Conservation (phyloP, 768 basidiomycete species). For the Hypsizygus marmoreus region DNA sequence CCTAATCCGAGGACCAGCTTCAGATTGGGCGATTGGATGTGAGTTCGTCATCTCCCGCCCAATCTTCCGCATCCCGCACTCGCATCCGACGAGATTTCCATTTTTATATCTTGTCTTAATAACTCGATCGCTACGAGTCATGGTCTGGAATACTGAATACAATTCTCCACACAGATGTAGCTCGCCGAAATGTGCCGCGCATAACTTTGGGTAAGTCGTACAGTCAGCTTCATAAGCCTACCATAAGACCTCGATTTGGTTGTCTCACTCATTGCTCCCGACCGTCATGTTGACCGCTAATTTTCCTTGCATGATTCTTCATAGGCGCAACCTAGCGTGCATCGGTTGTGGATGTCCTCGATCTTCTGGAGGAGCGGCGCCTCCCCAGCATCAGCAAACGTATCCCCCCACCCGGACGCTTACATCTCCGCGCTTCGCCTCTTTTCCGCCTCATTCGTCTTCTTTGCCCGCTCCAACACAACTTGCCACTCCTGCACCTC, state of each 20-base stretch:
- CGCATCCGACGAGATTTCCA: constrained; percentile 11
- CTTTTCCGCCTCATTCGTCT: constrained; percentile 18
- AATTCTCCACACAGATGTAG: constrained; percentile 52
- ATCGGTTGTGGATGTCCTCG: constrained; percentile 76
- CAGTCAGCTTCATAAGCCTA: constrained; percentile 15
- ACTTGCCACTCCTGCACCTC: not conserved
- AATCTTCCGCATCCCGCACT: constrained; percentile 1
- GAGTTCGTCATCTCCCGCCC: constrained; percentile 33
- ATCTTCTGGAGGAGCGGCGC: constrained; percentile 31
- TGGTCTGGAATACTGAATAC: constrained; percentile 16
- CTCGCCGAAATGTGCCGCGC: constrained; percentile 70
- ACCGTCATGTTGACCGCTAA: constrained; percentile 44
- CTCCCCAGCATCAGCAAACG: constrained; percentile 31
- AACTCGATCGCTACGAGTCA: constrained; percentile 17
- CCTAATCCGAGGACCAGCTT: constrained; percentile 71
- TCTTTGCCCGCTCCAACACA: constrained; percentile 10
- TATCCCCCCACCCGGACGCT: constrained; percentile 22
- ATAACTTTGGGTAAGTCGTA: constrained; percentile 82
- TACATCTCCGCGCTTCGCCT: constrained; percentile 34
- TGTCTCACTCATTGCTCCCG: constrained; percentile 14
- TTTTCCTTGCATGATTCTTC: constrained; percentile 51
- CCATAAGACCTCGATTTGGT: constrained; percentile 15
- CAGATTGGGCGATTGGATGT: constrained; percentile 79
- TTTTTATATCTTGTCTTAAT: constrained; percentile 27
- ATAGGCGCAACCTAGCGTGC: constrained; percentile 75